Base-by-base conservation (phyloP, 140 eudicot genomes). In the Oenanthe javanica region DNA sequence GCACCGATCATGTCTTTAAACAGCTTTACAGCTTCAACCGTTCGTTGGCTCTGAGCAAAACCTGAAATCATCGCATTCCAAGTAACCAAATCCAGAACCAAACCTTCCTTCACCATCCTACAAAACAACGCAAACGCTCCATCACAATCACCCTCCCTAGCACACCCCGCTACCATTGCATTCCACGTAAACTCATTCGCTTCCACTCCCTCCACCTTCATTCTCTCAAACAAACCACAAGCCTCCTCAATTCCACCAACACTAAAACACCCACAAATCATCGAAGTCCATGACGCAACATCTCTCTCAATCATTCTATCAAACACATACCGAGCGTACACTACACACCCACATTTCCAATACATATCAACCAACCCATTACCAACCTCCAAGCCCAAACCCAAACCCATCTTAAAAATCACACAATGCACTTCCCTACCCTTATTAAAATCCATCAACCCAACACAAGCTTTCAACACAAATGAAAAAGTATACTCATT, bases 61-160 rank as follows among this genome's bases (percentile, higher is more conserved):
- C 98, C 98, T 0, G 92, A 88, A 80, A 91, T 81, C 86, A 93
- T 85, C 0, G 98, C 94, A 76, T 88, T 93, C 98, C 98, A 93
- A 6, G 95, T 88, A 80, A 84, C 89, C 36, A 89, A 83, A 86
- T 91, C 96, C 9, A 91, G 86, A 77, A 75, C 64, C 59, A 91
- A 80, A 46, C 97, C 97, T 13, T 77, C 84, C 66, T 45, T 76
- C 49, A 79, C 77, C 98, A 93, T 93, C 79, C 71, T 84, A 48
- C 89, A 82, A 79, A 88, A 88, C 38, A 74, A 79, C 70, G 50
- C 72, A 76, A 81, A 72, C 67, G 89, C 88, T 46, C 87, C 85
- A 38, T 88, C 80, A 74, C 86, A 87, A 76, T 93, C 96, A 74
- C 97, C 98, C n/a, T 76, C 82, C 85, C 84, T 90, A 50, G 98